Conservation (phyloP, 2,329 filamentous ascomycete species). For the Eurotiales sp. region DNA sequence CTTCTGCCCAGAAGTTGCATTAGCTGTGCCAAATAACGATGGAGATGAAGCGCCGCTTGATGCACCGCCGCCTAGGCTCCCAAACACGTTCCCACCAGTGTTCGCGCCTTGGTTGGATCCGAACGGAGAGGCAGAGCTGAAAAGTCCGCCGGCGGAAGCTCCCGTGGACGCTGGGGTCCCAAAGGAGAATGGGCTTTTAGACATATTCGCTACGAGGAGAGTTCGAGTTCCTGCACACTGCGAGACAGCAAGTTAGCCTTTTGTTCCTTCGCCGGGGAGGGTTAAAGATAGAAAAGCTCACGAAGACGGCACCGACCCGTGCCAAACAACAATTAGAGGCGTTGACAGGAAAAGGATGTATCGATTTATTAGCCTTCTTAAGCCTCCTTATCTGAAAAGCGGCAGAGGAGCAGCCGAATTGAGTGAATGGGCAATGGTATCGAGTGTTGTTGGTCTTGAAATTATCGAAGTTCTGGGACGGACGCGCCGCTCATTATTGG, state of each 20-base stretch:
- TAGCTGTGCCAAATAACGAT: slow-evolving; percentile 32
- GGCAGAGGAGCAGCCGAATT: not conserved
- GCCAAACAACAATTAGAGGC: not conserved
- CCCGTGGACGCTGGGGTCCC: slow-evolving; percentile 35
- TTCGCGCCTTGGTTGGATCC: slow-evolving; percentile 29
- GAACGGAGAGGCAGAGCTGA: slow-evolving; percentile 31
- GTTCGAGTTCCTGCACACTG: not conserved
- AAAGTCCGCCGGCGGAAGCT: slow-evolving; percentile 29
- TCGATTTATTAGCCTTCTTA: too few species aligned
- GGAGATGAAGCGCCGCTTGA: slow-evolving; percentile 29
- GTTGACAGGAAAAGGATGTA: not conserved
- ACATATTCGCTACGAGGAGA: slow-evolving; percentile 21
- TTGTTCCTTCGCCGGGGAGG: not conserved
- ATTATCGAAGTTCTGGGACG: slow-evolving; percentile 1
- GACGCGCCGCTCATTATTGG: slow-evolving; percentile 7
- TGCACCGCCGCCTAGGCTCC: slow-evolving; percentile 32
- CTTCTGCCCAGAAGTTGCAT: slow-evolving; percentile 20
- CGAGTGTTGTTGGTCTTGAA: not conserved
- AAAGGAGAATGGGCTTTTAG: slow-evolving; percentile 36
- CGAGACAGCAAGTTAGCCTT: not conserved
- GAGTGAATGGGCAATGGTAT: not conserved
- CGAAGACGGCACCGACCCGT: not conserved
- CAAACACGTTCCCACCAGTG: slow-evolving; percentile 36
- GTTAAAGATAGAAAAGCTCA: not conserved
- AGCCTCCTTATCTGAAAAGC: not conserved